phyloP scores from a whole-genome alignment of 208 protist genomes.

The Balamuthia mandrillaris region DNA sequence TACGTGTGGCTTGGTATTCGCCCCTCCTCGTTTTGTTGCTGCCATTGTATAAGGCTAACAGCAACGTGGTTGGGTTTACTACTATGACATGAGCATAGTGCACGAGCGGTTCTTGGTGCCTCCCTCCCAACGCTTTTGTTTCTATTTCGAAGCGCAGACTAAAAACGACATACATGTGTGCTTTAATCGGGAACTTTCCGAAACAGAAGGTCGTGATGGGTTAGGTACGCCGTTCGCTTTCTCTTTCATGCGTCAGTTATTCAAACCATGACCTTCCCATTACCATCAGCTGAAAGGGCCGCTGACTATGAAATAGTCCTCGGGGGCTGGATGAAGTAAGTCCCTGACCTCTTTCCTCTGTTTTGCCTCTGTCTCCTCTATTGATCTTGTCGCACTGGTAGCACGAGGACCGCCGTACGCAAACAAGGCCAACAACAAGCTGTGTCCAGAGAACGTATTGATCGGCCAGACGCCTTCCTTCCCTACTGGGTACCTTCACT shows the following conservation, averaged over 20 bases:
- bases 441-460: background rate
- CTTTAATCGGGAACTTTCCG: constrained; percentile 16
- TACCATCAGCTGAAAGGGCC: background rate
- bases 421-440: constrained; percentile 22
- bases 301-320: constrained; percentile 21
- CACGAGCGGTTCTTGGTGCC: constrained; percentile 12
- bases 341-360: too few species aligned
- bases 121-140: background rate
- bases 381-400: background rate
- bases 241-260: too few species aligned
- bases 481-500: constrained; percentile 1
- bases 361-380: background rate
- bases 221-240: too few species aligned
- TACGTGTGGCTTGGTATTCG: constrained; percentile 9
- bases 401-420: background rate
- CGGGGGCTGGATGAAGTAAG: too few species aligned
- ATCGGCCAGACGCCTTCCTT: constrained; percentile 6
- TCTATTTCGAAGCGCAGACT: constrained; percentile 9
- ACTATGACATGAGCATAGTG: background rate
- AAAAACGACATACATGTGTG: constrained; percentile 16
- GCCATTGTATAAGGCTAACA: background rate
- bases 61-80: background rate
- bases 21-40: background rate
- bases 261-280: too few species aligned
- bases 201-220: background rate